phyloP scores from a whole-genome alignment of 495 filamentous ascomycete genomes.

The Cenococcum geophilum region DNA sequence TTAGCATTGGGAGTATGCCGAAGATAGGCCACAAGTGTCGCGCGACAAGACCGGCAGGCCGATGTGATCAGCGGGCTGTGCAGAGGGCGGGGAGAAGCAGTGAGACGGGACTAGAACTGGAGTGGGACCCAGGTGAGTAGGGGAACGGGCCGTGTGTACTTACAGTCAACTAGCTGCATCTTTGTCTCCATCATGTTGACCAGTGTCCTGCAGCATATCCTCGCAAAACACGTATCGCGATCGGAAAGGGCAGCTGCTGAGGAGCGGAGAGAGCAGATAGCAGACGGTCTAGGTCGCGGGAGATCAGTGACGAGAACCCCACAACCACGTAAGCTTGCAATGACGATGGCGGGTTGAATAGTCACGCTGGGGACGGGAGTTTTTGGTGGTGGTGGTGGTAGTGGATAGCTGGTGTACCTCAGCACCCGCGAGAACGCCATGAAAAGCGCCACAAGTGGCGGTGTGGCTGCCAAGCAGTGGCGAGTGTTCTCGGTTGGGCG shows the following conservation, averaged over 20 bases:
- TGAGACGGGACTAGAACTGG: neutral
- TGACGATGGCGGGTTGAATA: neutral
- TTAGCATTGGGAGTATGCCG: neutral
- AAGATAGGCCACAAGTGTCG: neutral
- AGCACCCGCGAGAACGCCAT: neutral
- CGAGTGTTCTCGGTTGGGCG: neutral
- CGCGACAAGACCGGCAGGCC: neutral
- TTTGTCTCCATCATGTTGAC: constrained; percentile 69
- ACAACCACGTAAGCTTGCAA: constrained; percentile 4
- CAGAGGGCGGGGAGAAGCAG: neutral
- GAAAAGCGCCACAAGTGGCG: neutral
- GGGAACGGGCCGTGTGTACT: constrained; percentile 33
- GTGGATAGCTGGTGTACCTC: neutral
- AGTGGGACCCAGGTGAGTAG: neutral
- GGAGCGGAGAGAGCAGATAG: neutral
- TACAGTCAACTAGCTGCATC: constrained; percentile 85
- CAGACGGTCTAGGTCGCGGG: constrained; percentile 8
- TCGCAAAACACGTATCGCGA: constrained; percentile 11
- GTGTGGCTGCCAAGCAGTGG: neutral
- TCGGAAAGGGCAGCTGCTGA: constrained; percentile 1
- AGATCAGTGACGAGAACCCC: neutral
- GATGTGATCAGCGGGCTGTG: neutral
- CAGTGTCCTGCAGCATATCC: constrained; percentile 32
- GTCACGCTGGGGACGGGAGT: neutral
- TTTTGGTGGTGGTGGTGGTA: neutral